Percentiles rank a stretch among this genome's conserved stretches.
Evolutionary conservation across 495 filamentous ascomycete species (phyloP).

Genomic region (Penicillium riverlandense): DNA sequence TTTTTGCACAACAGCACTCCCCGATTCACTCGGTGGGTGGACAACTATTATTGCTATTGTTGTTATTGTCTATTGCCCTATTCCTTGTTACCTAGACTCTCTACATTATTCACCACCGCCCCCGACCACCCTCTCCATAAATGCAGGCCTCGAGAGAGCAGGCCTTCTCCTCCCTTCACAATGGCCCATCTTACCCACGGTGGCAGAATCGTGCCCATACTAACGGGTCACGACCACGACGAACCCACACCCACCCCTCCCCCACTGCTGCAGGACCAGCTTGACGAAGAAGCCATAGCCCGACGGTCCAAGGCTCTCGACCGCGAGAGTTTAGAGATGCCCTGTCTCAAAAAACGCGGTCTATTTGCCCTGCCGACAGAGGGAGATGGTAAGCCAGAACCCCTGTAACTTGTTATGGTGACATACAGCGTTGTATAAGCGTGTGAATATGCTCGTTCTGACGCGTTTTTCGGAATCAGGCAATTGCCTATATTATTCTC

Average conservation of each 20-base stretch:
- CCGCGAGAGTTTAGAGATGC: constrained; percentile 25
- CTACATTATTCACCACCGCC: no score
- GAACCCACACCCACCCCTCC: constrained; percentile 1
- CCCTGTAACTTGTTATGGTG: background rate
- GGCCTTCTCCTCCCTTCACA: constrained; percentile 23
- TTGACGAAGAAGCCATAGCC: constrained; percentile 1
- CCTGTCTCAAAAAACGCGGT: constrained; percentile 29
- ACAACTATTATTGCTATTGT: no score
- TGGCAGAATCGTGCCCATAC: constrained; percentile 45
- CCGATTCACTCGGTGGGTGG: no score
- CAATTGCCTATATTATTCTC: constrained; percentile 72
- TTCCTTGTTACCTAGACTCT: no score
- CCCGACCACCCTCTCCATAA: constrained; percentile 8
- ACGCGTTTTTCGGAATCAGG: constrained; percentile 35
- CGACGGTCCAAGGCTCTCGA: constrained; percentile 17
- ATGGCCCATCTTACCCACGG: constrained; percentile 37
- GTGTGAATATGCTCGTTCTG: background rate
- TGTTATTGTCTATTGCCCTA: no score
- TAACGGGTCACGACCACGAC: constrained; percentile 24
- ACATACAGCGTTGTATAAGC: background rate
- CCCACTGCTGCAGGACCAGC: constrained; percentile 11
- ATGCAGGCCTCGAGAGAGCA: constrained; percentile 31
- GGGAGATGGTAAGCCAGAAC: constrained; percentile 32
- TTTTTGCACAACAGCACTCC: no score
- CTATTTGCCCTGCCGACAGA: constrained; percentile 39